Conservation (phyloP, 1,284 basidiomycete species). For the Tylopilus microsporus region DNA sequence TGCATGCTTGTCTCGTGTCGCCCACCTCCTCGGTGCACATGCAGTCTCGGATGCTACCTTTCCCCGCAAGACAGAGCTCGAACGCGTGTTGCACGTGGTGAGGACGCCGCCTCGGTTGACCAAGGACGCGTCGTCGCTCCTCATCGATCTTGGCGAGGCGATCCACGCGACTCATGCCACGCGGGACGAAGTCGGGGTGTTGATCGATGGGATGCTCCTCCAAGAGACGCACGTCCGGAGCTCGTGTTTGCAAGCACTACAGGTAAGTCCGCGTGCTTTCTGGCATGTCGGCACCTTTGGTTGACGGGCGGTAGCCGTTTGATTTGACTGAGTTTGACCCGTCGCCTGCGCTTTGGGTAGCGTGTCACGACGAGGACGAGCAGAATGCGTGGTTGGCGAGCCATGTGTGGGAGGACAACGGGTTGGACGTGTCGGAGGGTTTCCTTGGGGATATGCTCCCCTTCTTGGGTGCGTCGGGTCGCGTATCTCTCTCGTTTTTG, state of each 20-base stretch:
- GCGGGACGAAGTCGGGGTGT: constrained; percentile 56
- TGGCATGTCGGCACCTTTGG: too few species aligned
- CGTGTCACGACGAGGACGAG: constrained; percentile 88
- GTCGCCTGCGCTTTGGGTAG: constrained; percentile 86
- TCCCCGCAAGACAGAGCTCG: constrained; percentile 69
- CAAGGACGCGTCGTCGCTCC: constrained; percentile 81
- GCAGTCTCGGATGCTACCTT: constrained; percentile 65
- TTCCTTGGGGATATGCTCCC: constrained; percentile 63
- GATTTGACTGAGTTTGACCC: constrained; percentile 95
- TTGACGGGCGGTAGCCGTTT: constrained; percentile 58
- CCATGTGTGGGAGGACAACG: constrained; percentile 95
- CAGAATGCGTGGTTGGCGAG: constrained; percentile 83
- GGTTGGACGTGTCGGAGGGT: constrained; percentile 78
- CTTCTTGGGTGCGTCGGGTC: constrained; percentile 57
- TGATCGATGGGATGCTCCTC: constrained; percentile 75
- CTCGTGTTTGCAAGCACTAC: constrained; percentile 87
- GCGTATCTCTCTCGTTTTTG: too few species aligned
- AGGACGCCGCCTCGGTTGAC: constrained; percentile 76
- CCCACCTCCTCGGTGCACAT: background rate
- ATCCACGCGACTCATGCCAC: constrained; percentile 69
- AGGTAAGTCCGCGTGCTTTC: constrained; percentile 37
- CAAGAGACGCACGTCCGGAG: constrained; percentile 89
- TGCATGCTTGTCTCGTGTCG: too few species aligned
- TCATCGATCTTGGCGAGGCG: constrained; percentile 81
- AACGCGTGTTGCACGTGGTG: constrained; percentile 73